phyloP scores from a whole-genome alignment of 148 eudicot species.

The Nepenthes mirabilis region DNA sequence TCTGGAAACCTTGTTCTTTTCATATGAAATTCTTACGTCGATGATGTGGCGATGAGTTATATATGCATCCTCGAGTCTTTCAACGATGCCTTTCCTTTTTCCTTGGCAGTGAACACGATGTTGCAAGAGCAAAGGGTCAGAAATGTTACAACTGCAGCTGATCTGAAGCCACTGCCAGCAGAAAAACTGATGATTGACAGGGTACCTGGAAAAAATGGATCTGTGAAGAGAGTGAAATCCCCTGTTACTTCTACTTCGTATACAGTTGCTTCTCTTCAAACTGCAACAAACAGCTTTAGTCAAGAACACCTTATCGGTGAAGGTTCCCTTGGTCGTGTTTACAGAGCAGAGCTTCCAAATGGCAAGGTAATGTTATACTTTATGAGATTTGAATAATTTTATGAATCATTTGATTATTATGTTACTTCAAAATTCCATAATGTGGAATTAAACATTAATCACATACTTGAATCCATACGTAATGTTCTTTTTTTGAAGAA shows the following conservation, averaged over 20 bases:
- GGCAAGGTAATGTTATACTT: slow-evolving; percentile 55
- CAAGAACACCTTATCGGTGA: slow-evolving; percentile 91
- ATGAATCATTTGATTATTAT: no score
- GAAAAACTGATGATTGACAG: slow-evolving; percentile 49
- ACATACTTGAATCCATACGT: no score
- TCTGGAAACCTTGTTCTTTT: not conserved
- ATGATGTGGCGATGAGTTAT: not conserved
- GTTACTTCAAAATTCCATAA: no score
- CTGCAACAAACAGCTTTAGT: slow-evolving; percentile 88
- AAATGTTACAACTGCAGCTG: slow-evolving; percentile 40
- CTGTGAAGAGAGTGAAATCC: slow-evolving; percentile 57
- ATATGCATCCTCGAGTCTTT: not conserved
- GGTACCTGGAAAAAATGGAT: slow-evolving; percentile 66
- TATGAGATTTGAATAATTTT: not conserved
- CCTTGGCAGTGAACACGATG: slow-evolving; percentile 33
- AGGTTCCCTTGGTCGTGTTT: slow-evolving; percentile 99
- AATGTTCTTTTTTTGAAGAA: no score
- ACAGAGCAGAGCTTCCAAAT: slow-evolving; percentile 81
- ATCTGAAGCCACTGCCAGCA: slow-evolving; percentile 56
- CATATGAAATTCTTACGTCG: not conserved
- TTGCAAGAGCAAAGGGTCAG: slow-evolving; percentile 67
- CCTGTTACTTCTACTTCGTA: slow-evolving; percentile 81
- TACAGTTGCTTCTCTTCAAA: slow-evolving; percentile 85
- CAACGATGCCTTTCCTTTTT: slow-evolving; percentile 6
- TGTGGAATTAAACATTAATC: no score